Conservation (phyloP, 352 stramenopile genomes). For the Phytophthora ohioensis region DNA sequence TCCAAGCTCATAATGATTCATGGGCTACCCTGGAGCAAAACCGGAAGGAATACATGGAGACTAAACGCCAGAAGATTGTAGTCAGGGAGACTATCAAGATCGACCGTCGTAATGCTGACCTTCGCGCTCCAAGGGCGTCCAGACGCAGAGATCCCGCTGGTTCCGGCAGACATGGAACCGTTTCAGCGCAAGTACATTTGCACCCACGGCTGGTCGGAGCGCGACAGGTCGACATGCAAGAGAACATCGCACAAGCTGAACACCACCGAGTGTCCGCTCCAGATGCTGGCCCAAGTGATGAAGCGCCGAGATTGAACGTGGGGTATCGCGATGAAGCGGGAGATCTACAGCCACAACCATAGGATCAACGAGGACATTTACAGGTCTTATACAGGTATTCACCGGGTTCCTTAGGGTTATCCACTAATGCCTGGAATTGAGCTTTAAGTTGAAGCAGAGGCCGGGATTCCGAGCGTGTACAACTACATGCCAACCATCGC, state of each 20-base stretch:
- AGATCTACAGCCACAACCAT: constrained; percentile 16
- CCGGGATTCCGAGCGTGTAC: constrained; percentile 10
- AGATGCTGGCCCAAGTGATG: constrained; percentile 21
- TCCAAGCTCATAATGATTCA: not conserved
- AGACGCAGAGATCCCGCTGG: constrained; percentile 4
- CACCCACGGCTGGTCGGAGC: constrained; percentile 7
- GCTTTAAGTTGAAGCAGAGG: constrained; percentile 9
- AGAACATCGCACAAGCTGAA: constrained; percentile 1
- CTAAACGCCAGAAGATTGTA: not conserved
- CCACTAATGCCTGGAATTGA: constrained; percentile 11
- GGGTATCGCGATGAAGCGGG: constrained; percentile 11
- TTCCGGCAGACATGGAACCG: not conserved
- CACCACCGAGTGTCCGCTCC: constrained; percentile 11
- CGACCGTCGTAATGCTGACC: not conserved
- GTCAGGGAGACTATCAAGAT: constrained; percentile 7
- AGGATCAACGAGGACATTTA: constrained; percentile 4
- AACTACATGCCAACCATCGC: constrained; percentile 18
- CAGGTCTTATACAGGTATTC: constrained; percentile 25
- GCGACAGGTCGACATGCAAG: constrained; percentile 3
- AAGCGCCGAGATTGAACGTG: not conserved
- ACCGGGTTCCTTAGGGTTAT: constrained; percentile 10
- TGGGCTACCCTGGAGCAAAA: not conserved
- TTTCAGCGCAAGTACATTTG: constrained; percentile 19
- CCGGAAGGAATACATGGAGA: not conserved
- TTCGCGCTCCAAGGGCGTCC: not conserved